Base-by-base conservation (phyloP, 768 basidiomycete genomes). In the Tremella yokohamensis region DNA sequence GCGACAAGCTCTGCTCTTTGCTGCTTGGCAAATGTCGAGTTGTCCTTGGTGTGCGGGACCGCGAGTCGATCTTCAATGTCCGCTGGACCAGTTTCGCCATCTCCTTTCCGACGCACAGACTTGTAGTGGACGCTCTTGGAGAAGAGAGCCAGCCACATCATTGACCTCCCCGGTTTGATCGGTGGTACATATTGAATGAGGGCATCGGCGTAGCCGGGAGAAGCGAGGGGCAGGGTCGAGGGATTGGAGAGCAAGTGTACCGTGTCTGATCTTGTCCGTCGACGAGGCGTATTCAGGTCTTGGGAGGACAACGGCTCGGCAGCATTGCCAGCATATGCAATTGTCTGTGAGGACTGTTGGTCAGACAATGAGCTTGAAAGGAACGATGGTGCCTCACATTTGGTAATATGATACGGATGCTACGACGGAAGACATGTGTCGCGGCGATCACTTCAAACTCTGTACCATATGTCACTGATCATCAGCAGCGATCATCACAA, bases 131-230 rank as follows among this genome's bases (percentile, higher is more conserved):
- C 70, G 1, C 66, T 68, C 42, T 69, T 59, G 18, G 68, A 69
- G 58, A 72, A 69, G 2, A 72, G 55, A 18, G 70, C 68, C 7
- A 72, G 58, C 70, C 70, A 72, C 6, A 72, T 54, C 70, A 72
- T 72, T 6, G 58, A 53, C 13, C 65, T 57, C 19, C 65, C 70
- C 15, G 63, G 65, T 8, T 55, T 54, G 37, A 58, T 40, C 3
- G 64, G 19, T 2, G 69, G 69, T 1, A 68, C 47, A 58, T 61
- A 68, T 15, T 68, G 58, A 9, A 58, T 59, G n/a, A 65, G 54
- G 24, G 60, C 49, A 12, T 52, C 18, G 25, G 63, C 53, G 54
- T 63, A 59, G 4, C 52, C 34, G 16, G 59, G 60, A 9, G 65
- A 59, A 40, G 66, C 63, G 0, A 59, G 63, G 6, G 61, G 60